Evolutionary conservation across 176 grass and related monocot species (phyloP).

Genomic region (Oryza rufipogon): DNA sequence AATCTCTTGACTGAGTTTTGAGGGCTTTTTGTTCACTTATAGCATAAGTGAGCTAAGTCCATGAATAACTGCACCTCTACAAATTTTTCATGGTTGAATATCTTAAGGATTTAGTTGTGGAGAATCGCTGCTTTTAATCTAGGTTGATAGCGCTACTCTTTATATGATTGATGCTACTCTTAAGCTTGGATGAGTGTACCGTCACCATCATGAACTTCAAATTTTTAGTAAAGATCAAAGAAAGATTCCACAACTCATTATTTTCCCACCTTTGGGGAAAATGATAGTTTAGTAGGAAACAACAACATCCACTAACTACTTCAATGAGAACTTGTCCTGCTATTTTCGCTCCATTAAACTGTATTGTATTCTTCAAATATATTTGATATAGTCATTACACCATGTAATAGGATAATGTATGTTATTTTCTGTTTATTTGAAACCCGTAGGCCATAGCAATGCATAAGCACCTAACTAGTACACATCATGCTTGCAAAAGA

Average conservation of each 20-base stretch:
- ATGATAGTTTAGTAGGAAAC: not conserved
- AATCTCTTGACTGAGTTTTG: not conserved
- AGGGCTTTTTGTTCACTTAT: conserved; percentile 3
- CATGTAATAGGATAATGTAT: not conserved
- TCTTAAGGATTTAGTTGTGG: not conserved
- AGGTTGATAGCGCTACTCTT: not conserved
- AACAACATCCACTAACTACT: no score
- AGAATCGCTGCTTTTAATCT: not conserved
- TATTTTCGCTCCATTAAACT: not conserved
- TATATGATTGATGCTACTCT: not conserved
- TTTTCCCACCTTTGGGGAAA: not conserved
- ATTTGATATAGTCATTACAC: not conserved
- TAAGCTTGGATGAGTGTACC: not conserved
- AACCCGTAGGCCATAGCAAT: not conserved
- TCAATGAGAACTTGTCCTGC: not conserved
- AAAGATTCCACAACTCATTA: not conserved
- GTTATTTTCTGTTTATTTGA: not conserved
- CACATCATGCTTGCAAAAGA: not conserved
- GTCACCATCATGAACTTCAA: not conserved
- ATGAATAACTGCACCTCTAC: not conserved
- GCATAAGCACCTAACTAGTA: not conserved
- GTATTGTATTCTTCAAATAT: not conserved
- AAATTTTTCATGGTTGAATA: not conserved
- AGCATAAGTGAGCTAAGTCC: not conserved
- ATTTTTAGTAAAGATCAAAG: not conserved